Conservation (phyloP, 2,329 filamentous ascomycete species). For the Beauveria asiatica region DNA sequence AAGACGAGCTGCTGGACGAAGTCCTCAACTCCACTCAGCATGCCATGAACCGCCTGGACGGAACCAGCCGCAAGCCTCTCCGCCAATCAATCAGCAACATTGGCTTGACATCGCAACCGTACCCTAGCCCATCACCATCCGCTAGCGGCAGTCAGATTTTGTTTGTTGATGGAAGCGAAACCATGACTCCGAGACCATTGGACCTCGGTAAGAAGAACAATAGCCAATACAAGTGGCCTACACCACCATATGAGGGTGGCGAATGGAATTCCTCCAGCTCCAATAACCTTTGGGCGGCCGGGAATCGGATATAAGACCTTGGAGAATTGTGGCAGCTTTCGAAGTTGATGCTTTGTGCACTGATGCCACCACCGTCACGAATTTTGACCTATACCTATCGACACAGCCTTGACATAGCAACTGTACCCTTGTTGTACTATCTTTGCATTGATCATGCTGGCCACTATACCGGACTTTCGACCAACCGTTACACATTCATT, state of each 20-base stretch:
- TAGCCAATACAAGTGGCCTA: conserved; percentile 71
- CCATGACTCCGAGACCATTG: conserved; percentile 60
- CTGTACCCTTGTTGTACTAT: background rate
- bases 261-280: conserved; percentile 84
- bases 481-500: conserved; percentile 7
- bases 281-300: conserved; percentile 70
- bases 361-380: background rate
- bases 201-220: conserved; percentile 53
- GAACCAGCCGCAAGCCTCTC: conserved; percentile 29
- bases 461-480: background rate
- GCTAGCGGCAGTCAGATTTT: conserved; percentile 71
- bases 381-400: background rate
- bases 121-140: conserved; percentile 64
- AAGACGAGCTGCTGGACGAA: conserved; percentile 92
- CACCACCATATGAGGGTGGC: conserved; percentile 86
- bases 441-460: background rate
- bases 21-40: conserved; percentile 69
- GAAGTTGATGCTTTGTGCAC: background rate
- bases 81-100: conserved; percentile 58
- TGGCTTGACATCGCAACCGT: conserved; percentile 48
- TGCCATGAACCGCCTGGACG: conserved; percentile 64
- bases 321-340: background rate
- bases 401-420: background rate
- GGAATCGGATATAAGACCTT: conserved; percentile 47
- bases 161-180: conserved; percentile 59